These are phyloP conservation scores for Picea glauca DNA, from an alignment of 75 land plant genomes.

Conservation along the genomic window DNA sequence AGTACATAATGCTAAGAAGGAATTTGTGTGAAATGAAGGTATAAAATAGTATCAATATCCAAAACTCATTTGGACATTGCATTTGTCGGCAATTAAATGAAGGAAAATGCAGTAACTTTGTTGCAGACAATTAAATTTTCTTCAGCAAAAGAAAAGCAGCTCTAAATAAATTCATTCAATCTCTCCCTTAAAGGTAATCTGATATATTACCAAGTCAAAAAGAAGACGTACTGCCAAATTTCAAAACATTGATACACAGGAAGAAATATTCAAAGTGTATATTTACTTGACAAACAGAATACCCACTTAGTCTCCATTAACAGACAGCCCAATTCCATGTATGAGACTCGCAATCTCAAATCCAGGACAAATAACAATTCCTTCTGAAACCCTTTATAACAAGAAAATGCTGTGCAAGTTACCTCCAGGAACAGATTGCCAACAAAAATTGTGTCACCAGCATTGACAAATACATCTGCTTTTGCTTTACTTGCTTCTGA, in stretches of 20 bases:
- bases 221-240: too few species aligned
- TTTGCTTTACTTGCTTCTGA: conserved; percentile 74
- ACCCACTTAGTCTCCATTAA: background rate
- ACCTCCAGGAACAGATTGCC: conserved; percentile 90
- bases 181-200: too few species aligned
- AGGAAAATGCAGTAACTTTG: too few species aligned
- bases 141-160: too few species aligned
- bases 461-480: conserved; percentile 71
- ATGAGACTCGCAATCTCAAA: conserved; percentile 33
- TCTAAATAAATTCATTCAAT: too few species aligned
- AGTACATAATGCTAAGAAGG: background rate
- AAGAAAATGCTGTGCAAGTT: conserved; percentile 2
- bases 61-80: background rate
- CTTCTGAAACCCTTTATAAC: conserved; percentile 10
- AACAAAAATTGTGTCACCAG: conserved; percentile 65
- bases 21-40: background rate
- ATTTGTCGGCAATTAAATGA: background rate
- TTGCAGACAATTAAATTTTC: too few species aligned
- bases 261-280: too few species aligned
- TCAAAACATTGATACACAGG: too few species aligned
- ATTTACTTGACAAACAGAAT: too few species aligned
- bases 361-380: conserved; percentile 31
- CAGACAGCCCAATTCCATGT: background rate
- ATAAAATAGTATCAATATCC: background rate
- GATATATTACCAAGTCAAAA: too few species aligned